Base-by-base conservation (phyloP, 163 green algal species). In the Volvox carteri region DNA sequence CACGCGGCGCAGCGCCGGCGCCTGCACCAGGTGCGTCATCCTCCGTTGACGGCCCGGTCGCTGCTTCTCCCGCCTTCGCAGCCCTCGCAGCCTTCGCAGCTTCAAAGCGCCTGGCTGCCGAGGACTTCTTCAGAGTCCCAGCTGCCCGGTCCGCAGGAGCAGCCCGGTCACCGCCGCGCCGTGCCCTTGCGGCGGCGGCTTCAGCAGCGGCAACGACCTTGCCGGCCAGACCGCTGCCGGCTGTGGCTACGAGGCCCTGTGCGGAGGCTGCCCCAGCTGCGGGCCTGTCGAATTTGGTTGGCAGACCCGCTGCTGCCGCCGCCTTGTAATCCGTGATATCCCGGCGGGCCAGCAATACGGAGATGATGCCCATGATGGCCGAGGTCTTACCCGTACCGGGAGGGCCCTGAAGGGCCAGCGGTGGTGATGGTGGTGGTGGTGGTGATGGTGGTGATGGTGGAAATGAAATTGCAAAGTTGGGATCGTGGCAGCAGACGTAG, bases 301-400 rank as follows among this genome's bases (percentile, higher is more conserved):
- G 5, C n/a, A 35, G 25, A 16, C 72, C 42, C 28, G 39, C 23
- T 12, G 23, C 58, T 68, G 83, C 8, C 46, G 35, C 33, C 14
- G 39, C 41, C 78, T 44, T 33, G 39, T 88, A 88, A 0, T 74
- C n/a, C 23, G 11, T 14, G 25, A 88, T 86, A 30, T 86, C 79
- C 4, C 4, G 9, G 11, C 46, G 56, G 3, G 39, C 68, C 39
- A 97, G 80, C n/a, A 98, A 77, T 5, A 90, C 95, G 8, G 93
- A 95, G 21, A 97, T 72, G 44, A 98, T 94, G 56, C 92, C 95
- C 35, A 96, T 88, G 68, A 98, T 96, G 70, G 90, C 88, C 8
- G 90, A 88, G 0, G 95, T 98, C 92, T 98, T 98, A 46, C 96
- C 96, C 3, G 95, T 97, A 58, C 95, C 96, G 0, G 96, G 96